Evolutionary conservation across 2,329 filamentous ascomycete species (phyloP), one percentile per base, ranked within the genome.

Genomic region (Colletotrichum viniferum): DNA sequence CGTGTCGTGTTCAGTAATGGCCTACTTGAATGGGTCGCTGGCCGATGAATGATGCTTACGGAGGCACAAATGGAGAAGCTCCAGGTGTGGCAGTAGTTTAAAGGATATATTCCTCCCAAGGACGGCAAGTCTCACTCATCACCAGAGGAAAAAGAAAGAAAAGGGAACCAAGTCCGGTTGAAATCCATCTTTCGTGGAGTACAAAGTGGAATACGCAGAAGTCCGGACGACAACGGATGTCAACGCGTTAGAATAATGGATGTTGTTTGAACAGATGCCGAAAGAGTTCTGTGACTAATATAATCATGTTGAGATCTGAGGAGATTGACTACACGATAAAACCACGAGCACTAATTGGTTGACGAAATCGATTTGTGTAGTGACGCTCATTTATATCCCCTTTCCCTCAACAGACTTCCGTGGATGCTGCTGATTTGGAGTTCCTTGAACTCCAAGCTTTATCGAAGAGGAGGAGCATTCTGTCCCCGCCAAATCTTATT

Each of bases 391-490:
- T 38, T 16, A 16, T 38, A 38, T 4, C 14, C 34, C 34, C 14
- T 38, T 16, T 4, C 2, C 14, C 4, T 38, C 14, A 38, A 38
- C 34, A 38, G 34, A 8, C 34, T 38, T 38, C 34, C 34, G 0
- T 0, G 34, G 4, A 8, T 38, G 34, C 34, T 38, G 34, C 14
- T 38, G 7, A 4, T 8, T 38, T 16, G 14, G 34, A 4, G 34
- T 38, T 4, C 14, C 34, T 38, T 16, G 14, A 38, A 38, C 7
- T 14, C 34, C 34, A 38, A 16, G 14, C 14, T 38, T 38, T 38
- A 0, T 0, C 1, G 36, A 18, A 38, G 0, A 38, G 34, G 7
- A 32, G 2, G 2, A 38, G 7, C 14, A 1, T 0, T 38, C 14
- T 4, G 2, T 38, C 36, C 14, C 34, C 14, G 16, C 9, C 36